Conservation (phyloP, 2,329 filamentous ascomycete genomes). For the Penicillium sp. region DNA sequence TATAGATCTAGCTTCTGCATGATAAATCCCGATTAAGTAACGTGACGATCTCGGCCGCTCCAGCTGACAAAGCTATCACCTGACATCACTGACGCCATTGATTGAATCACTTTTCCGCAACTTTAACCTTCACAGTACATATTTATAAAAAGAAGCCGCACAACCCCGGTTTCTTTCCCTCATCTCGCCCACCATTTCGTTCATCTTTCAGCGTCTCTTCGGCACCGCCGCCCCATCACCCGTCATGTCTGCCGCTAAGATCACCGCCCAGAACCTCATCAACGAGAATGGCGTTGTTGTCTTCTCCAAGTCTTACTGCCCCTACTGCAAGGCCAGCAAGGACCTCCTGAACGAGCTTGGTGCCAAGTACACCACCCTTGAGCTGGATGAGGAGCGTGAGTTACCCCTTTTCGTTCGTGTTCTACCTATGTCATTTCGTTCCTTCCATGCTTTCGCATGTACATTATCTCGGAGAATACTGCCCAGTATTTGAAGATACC, state of each 20-base stretch:
- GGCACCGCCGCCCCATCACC: conserved; percentile 56
- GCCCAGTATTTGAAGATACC: background rate
- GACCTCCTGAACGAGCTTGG: conserved; percentile 65
- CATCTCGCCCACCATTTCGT: conserved; percentile 57
- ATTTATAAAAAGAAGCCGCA: conserved; percentile 15
- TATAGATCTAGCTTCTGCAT: background rate
- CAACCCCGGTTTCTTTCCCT: conserved; percentile 32
- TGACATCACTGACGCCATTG: conserved; percentile 22
- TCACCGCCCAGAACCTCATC: conserved; percentile 83
- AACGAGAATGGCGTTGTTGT: conserved; percentile 88
- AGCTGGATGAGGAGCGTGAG: conserved; percentile 83
- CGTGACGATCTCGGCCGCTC: background rate
- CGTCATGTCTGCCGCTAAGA: conserved; percentile 78
- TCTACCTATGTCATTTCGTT: background rate
- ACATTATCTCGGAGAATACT: background rate
- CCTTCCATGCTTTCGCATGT: background rate
- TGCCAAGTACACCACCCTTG: conserved; percentile 72
- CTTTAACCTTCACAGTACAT: background rate
- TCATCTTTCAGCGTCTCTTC: conserved; percentile 73
- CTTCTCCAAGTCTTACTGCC: conserved; percentile 97
- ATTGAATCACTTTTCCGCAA: conserved; percentile 8
- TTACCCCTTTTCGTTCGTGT: conserved; percentile 24
- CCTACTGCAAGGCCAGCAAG: conserved; percentile 85
- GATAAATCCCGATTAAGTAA: background rate
- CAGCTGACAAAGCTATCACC: conserved; percentile 22